Conservation (phyloP, 2,329 filamentous ascomycete species). For the Stagonosporopsis vannaccii region DNA sequence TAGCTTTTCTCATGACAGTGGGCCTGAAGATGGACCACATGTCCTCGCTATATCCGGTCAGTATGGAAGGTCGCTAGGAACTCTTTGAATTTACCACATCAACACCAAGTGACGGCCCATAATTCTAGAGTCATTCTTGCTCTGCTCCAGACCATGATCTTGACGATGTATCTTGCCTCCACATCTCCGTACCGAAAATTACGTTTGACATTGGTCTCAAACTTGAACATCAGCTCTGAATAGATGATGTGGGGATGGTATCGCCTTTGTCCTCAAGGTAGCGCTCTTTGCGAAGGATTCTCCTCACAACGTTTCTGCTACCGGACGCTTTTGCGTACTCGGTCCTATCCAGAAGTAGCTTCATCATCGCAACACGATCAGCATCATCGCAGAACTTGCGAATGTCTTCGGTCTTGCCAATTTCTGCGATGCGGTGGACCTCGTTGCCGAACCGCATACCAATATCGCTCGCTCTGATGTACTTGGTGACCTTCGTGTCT, state of each 20-base stretch:
- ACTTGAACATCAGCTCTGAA: conserved; percentile 17
- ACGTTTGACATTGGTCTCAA: conserved; percentile 19
- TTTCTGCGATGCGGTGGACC: conserved; percentile 8
- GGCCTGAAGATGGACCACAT: conserved; percentile 13
- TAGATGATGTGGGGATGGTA: conserved; percentile 16
- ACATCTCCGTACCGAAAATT: conserved; percentile 6
- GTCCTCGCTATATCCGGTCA: conserved; percentile 1
- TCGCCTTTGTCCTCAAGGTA: conserved; percentile 10
- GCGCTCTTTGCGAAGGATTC: not conserved
- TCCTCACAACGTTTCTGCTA: not conserved
- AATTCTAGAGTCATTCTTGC: not conserved
- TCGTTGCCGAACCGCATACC: conserved; percentile 17
- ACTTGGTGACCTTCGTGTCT: not conserved
- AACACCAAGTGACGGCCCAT: conserved; percentile 3
- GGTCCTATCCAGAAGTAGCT: conserved; percentile 16
- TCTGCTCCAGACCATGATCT: conserved; percentile 10
- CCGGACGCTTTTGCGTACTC: conserved; percentile 1
- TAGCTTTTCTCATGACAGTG: conserved; percentile 10
- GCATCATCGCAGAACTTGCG: not conserved
- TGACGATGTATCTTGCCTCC: not conserved
- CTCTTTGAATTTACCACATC: conserved; percentile 7
- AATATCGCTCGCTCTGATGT: not conserved
- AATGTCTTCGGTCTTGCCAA: not conserved
- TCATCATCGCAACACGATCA: conserved; percentile 8
- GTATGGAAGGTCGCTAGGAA: not conserved